phyloP scores from a whole-genome alignment of 2,329 filamentous ascomycete species.

The Mariannaea elegans region DNA sequence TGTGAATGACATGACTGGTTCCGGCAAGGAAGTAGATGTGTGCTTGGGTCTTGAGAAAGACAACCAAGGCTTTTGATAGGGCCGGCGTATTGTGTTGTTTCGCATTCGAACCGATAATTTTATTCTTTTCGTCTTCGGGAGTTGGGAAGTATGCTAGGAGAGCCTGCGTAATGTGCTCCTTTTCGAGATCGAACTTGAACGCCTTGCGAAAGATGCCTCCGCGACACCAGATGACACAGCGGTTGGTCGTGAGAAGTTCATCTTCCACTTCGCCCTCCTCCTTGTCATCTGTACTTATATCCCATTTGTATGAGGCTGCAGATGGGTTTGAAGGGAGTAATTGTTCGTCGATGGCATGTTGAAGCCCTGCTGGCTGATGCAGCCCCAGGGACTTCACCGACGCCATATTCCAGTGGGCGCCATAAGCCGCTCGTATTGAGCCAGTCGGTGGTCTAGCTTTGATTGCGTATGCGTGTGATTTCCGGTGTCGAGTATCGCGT shows the following conservation, averaged over 20 bases:
- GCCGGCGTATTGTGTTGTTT: slow-evolving; percentile 29
- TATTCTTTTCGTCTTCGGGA: slow-evolving; percentile 50
- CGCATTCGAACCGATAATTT: slow-evolving; percentile 16
- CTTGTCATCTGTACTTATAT: slow-evolving; percentile 59
- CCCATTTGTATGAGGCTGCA: slow-evolving; percentile 78
- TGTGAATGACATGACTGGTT: slow-evolving; percentile 86
- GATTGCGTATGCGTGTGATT: background rate
- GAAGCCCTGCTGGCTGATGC: slow-evolving; percentile 85
- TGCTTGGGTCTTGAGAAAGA: slow-evolving; percentile 91
- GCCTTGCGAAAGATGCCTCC: slow-evolving; percentile 85
- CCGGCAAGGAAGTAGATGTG: slow-evolving; percentile 93
- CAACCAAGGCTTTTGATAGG: slow-evolving; percentile 78
- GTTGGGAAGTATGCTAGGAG: slow-evolving; percentile 83
- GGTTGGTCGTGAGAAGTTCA: slow-evolving; percentile 79
- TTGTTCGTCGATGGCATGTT: slow-evolving; percentile 83
- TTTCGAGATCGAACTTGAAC: slow-evolving; percentile 87
- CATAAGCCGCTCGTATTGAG: slow-evolving; percentile 41
- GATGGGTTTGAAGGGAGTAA: slow-evolving; percentile 75
- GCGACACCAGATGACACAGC: slow-evolving; percentile 88
- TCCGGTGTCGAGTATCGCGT: background rate
- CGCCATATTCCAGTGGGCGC: slow-evolving; percentile 71
- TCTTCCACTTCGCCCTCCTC: slow-evolving; percentile 67
- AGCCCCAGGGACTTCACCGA: slow-evolving; percentile 89
- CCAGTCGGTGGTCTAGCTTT: background rate
- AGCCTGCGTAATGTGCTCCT: slow-evolving; percentile 86